Evolutionary conservation across 23 red algal species (phyloP).

Genomic region (Gracilariopsis chorda): DNA sequence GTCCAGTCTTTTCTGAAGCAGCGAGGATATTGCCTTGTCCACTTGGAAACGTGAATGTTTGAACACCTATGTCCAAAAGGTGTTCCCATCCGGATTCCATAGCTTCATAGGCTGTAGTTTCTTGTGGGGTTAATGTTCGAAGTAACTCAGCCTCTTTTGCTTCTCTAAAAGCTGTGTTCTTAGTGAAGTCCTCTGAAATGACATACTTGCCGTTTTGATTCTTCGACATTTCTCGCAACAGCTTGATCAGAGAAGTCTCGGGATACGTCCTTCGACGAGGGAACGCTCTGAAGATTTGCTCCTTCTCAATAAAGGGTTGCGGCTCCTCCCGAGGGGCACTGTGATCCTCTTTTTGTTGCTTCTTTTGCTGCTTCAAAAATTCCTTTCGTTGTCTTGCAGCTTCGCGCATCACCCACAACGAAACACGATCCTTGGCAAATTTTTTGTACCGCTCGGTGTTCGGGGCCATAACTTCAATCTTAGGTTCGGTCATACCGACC

Average conservation of each 20-base stretch:
- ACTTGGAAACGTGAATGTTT: constrained; percentile 85
- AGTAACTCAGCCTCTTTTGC: constrained; percentile 72
- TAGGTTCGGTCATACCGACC: constrained; percentile 77
- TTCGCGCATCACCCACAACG: constrained; percentile 80
- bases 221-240: constrained; percentile 70
- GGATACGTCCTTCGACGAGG: constrained; percentile 56
- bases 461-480: constrained; percentile 90
- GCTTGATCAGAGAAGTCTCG: constrained; percentile 55
- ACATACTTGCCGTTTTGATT: constrained; percentile 77
- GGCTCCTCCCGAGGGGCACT: neutral
- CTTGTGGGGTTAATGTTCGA: constrained; percentile 79
- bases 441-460: constrained; percentile 83
- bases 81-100: constrained; percentile 95
- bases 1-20: constrained; percentile 63
- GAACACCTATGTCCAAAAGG: constrained; percentile 69
- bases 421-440: constrained; percentile 75
- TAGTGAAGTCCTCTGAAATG: constrained; percentile 51
- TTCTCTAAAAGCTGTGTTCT: constrained; percentile 26
- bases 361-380: constrained; percentile 31
- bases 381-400: constrained; percentile 64
- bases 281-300: constrained; percentile 49
- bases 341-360: constrained; percentile 6
- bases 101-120: constrained; percentile 88
- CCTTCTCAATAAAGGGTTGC: constrained; percentile 38
- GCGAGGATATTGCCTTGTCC: constrained; percentile 84